Conservation (phyloP, 768 basidiomycete species). For the Boletales sp. region DNA sequence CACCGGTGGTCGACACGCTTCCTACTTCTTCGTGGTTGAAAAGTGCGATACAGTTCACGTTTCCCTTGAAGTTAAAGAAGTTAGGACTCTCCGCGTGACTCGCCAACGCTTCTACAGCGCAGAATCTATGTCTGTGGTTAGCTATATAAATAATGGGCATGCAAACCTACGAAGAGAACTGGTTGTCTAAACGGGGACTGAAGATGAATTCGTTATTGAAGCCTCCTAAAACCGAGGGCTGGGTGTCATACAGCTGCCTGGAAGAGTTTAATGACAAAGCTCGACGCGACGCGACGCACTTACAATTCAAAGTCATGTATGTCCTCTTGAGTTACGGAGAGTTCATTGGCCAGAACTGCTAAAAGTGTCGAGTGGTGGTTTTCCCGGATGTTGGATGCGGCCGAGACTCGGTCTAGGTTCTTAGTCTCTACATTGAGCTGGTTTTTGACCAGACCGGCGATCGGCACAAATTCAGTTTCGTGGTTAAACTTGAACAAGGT, state of each 20-base stretch:
- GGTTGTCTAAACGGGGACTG: conserved; percentile 88
- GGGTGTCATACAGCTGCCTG: conserved; percentile 84
- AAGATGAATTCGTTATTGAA: conserved; percentile 92
- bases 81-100: conserved; percentile 41
- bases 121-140: conserved; percentile 51
- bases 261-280: neutral
- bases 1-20: conserved; percentile 77
- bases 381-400: conserved; percentile 59
- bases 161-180: conserved; percentile 76
- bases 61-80: conserved; percentile 55
- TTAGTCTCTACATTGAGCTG: conserved; percentile 36
- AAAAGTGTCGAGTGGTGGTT: conserved; percentile 85
- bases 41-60: conserved; percentile 84
- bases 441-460: conserved; percentile 69
- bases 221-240: conserved; percentile 81
- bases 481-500: conserved; percentile 81
- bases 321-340: conserved; percentile 70
- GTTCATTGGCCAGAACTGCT: conserved; percentile 66
- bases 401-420: conserved; percentile 13
- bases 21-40: conserved; percentile 98
- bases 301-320: conserved; percentile 96
- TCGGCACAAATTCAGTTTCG: conserved; percentile 88
- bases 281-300: conserved; percentile 23
- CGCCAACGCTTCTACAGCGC: conserved; percentile 87
- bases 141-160: conserved; percentile 2